These are phyloP conservation scores for Cercospora canescens DNA, from an alignment of 2,329 filamentous ascomycete species.

Conservation along the genomic window DNA sequence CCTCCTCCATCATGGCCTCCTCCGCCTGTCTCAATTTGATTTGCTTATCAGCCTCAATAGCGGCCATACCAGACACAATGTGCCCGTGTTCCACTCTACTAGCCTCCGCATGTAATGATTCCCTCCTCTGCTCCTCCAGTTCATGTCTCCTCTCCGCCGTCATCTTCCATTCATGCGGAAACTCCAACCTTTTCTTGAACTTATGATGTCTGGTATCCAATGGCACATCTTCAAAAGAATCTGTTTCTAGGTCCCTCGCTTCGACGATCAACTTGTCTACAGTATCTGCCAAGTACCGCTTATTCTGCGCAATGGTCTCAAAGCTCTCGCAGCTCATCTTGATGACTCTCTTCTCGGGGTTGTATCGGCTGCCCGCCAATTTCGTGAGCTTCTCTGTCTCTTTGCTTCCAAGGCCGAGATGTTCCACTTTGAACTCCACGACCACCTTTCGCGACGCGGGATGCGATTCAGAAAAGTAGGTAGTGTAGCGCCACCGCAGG, in stretches of 20 bases:
- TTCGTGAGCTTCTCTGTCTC: conserved; percentile 84
- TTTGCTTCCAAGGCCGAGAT: conserved; percentile 51
- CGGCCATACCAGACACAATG: conserved; percentile 30
- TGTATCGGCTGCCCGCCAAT: conserved; percentile 80
- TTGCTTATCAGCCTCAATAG: conserved; percentile 32
- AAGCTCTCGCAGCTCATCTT: conserved; percentile 87
- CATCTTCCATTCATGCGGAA: conserved; percentile 82
- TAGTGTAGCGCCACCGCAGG: conserved; percentile 93
- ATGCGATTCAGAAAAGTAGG: conserved; percentile 91
- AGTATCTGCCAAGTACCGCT: conserved; percentile 83
- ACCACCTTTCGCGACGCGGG: conserved; percentile 93
- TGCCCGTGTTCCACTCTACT: conserved; percentile 53
- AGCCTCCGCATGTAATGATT: conserved; percentile 56
- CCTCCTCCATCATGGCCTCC: conserved; percentile 35
- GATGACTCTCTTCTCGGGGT: conserved; percentile 76
- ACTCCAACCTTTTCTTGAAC: conserved; percentile 65
- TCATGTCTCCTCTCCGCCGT: conserved; percentile 66
- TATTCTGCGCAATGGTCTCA: conserved; percentile 90
- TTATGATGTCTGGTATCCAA: conserved; percentile 85
- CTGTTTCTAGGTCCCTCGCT: conserved; percentile 68
- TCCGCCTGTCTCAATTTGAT: conserved; percentile 27
- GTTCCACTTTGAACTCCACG: conserved; percentile 77
- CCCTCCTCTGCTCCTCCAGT: conserved; percentile 62
- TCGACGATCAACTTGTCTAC: conserved; percentile 71
- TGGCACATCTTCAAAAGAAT: conserved; percentile 86